Percentiles rank a stretch among this genome's conserved stretches.
Evolutionary conservation across 179 eudicot genomes (phyloP).

Genomic region (Carnegiea gigantea): DNA sequence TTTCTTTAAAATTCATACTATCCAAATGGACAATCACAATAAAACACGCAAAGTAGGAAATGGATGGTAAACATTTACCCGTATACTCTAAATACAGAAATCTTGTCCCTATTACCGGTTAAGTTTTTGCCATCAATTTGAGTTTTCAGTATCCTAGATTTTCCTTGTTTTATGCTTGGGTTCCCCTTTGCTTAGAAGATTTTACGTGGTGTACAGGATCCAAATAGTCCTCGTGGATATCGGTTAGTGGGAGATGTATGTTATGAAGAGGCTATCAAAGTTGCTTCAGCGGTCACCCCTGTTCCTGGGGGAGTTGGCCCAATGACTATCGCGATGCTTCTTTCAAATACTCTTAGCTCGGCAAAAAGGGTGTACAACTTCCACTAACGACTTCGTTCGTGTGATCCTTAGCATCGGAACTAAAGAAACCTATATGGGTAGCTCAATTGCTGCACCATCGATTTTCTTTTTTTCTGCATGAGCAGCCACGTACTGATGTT

Average conservation of each 20-base stretch:
- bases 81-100: too few relatives aligned
- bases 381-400: slow-evolving; percentile 31
- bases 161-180: background rate
- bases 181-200: slow-evolving; percentile 5
- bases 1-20: background rate
- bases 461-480: background rate
- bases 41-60: background rate
- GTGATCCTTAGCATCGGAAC: background rate
- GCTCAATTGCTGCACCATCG: background rate
- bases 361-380: slow-evolving; percentile 67
- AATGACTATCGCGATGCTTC: slow-evolving; percentile 98
- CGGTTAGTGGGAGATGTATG: slow-evolving; percentile 90
- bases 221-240: slow-evolving; percentile 62
- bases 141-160: background rate
- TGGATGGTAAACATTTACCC: background rate
- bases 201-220: slow-evolving; percentile 46
- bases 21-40: background rate
- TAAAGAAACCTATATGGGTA: background rate
- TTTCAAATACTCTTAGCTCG: slow-evolving; percentile 73
- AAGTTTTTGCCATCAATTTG: too few relatives aligned
- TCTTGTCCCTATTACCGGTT: too few relatives aligned
- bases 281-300: slow-evolving; percentile 96
- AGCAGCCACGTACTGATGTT: background rate
- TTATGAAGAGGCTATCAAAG: slow-evolving; percentile 78
- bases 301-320: slow-evolving; percentile 99